phyloP scores from a whole-genome alignment of 148 eudicot species.

The Silene uniflora region DNA sequence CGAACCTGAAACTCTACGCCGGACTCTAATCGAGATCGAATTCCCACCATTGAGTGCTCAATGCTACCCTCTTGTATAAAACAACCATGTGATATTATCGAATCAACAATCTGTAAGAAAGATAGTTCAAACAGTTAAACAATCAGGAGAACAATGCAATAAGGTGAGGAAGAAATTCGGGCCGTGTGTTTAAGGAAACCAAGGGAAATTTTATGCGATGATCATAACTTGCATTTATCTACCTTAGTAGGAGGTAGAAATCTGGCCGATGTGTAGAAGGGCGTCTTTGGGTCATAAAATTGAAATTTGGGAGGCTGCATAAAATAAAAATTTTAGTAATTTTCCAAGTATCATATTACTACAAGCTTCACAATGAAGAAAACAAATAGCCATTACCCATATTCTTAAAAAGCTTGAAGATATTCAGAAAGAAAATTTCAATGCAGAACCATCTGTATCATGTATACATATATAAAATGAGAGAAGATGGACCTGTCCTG shows the following conservation, averaged over 20 bases:
- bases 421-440: too few species aligned
- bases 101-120: slow-evolving; percentile 60
- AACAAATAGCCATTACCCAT: neutral
- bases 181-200: too few species aligned
- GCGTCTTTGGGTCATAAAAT: too few species aligned
- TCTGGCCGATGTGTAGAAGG: too few species aligned
- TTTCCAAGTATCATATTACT: neutral
- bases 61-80: slow-evolving; percentile 62
- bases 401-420: neutral
- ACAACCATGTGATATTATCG: slow-evolving; percentile 90
- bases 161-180: neutral
- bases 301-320: too few species aligned
- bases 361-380: neutral
- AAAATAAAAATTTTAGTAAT: neutral
- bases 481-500: slow-evolving; percentile 57
- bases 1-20: slow-evolving; percentile 75
- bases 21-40: slow-evolving; percentile 70
- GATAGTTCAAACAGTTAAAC: neutral
- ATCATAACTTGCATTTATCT: slow-evolving; percentile 66
- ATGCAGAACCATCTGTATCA: neutral
- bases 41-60: slow-evolving; percentile 76
- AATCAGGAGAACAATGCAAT: neutral
- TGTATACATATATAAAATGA: neutral
- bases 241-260: too few species aligned
- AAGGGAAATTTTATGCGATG: too few species aligned